phyloP scores from a whole-genome alignment of 2,329 filamentous ascomycete genomes.

The Grosmannia clavigera region DNA sequence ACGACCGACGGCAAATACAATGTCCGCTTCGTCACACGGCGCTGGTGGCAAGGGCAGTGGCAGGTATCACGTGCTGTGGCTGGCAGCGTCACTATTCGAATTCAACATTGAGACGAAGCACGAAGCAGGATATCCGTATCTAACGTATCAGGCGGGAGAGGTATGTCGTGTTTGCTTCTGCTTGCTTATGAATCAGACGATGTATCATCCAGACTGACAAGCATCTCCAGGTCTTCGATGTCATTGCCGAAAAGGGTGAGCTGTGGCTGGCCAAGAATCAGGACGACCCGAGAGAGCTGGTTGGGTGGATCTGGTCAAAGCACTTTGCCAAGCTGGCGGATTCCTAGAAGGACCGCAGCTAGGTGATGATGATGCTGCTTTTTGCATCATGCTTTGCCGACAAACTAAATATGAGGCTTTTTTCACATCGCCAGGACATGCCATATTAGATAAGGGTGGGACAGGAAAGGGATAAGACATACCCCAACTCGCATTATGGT shows the following conservation, averaged over 20 bases:
- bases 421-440: background rate
- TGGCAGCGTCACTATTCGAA: slow-evolving; percentile 88
- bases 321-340: slow-evolving; percentile 69
- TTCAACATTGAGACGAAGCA: slow-evolving; percentile 93
- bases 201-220: background rate
- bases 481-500: background rate
- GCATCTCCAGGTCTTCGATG: slow-evolving; percentile 57
- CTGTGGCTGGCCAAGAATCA: slow-evolving; percentile 97
- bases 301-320: slow-evolving; percentile 99
- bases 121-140: slow-evolving; percentile 89
- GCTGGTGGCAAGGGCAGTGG: no score
- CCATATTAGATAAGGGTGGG: background rate
- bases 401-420: background rate
- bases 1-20: slow-evolving; percentile 17
- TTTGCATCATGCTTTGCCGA: background rate
- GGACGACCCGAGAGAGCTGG: slow-evolving; percentile 64
- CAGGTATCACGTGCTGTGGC: slow-evolving; percentile 67
- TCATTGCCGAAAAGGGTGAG: slow-evolving; percentile 93
- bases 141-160: slow-evolving; percentile 91
- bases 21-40: slow-evolving; percentile 1
- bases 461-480: background rate
- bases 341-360: slow-evolving; percentile 15
- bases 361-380: background rate
- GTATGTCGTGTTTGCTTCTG: slow-evolving; percentile 15
- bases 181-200: background rate